These are phyloP conservation scores for Cylindrotheca fusiformis DNA, from an alignment of 108 stramenopile genomes.

Conservation along the genomic window DNA sequence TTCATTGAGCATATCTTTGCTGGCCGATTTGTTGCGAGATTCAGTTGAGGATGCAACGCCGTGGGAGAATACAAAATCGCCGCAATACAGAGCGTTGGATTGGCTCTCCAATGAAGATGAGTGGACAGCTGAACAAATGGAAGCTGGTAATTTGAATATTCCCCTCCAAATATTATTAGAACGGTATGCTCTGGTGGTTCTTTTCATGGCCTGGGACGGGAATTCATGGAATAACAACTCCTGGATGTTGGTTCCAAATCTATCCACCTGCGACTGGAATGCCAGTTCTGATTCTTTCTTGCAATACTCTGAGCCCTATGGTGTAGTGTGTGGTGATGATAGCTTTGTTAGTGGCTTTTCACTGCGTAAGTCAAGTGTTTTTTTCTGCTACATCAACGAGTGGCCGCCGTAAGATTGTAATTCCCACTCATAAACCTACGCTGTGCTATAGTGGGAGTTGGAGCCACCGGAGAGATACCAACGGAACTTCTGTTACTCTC, in stretches of 20 bases:
- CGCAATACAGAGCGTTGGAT: slow-evolving; percentile 10
- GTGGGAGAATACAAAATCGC: too few species aligned
- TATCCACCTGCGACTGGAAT: slow-evolving; percentile 13
- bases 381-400: too few species aligned
- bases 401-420: background rate
- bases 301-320: background rate
- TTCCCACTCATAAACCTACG: background rate
- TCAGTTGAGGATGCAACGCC: too few species aligned
- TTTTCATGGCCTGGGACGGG: slow-evolving; percentile 1
- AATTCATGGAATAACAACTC: background rate
- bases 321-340: too few species aligned
- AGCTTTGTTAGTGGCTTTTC: background rate
- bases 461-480: too few species aligned
- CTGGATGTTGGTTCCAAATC: slow-evolving; percentile 7
- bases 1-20: too few species aligned
- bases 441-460: background rate
- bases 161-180: background rate
- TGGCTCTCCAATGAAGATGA: slow-evolving; percentile 10
- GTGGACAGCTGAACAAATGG: slow-evolving; percentile 1
- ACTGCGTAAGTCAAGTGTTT: slow-evolving; percentile 2
- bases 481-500: too few species aligned
- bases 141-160: background rate
- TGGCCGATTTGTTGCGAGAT: too few species aligned
- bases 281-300: slow-evolving; percentile 1
- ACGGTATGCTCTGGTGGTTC: too few species aligned